Percentiles rank a stretch among this genome's conserved stretches.
phyloP scores from a whole-genome alignment of 2,329 filamentous ascomycete species.

The Trichoderma koningiopsis region DNA sequence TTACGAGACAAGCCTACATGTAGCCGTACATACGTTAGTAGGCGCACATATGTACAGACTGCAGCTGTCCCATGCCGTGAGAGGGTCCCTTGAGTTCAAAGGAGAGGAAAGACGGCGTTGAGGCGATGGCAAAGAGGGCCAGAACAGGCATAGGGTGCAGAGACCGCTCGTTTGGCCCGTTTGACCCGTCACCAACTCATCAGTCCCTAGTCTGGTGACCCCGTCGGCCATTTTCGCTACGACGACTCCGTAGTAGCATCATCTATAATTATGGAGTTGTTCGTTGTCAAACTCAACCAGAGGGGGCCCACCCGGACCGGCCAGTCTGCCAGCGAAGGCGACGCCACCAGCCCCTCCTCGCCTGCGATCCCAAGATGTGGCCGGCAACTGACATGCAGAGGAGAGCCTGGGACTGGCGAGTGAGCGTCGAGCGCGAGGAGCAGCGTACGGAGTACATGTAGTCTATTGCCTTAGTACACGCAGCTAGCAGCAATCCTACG shows the following conservation, averaged over 20 bases:
- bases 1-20: neutral
- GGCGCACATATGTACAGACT: constrained; percentile 5
- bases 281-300: constrained; percentile 27
- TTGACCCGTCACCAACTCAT: constrained; percentile 27
- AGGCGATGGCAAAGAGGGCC: constrained; percentile 20
- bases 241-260: constrained; percentile 22
- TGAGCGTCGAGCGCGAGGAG: neutral
- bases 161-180: constrained; percentile 27
- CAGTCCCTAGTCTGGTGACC: constrained; percentile 27
- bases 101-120: constrained; percentile 12
- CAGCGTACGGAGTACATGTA: neutral
- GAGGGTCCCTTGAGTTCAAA: constrained; percentile 19
- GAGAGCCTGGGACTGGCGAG: constrained; percentile 8
- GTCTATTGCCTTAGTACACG: neutral
- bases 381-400: constrained; percentile 30
- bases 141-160: constrained; percentile 24
- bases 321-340: constrained; percentile 25
- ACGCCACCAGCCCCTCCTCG: constrained; percentile 26
- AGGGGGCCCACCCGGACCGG: constrained; percentile 22
- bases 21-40: neutral
- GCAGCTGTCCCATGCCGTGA: constrained; percentile 5
- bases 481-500: neutral
- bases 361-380: constrained; percentile 28
- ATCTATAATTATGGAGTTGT: constrained; percentile 26
- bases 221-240: constrained; percentile 26